A percentile compares a stretch with the other conserved stretches of the same genome.
Conservation (phyloP, 257 asterid genomes). For the Solanum pennellii region DNA sequence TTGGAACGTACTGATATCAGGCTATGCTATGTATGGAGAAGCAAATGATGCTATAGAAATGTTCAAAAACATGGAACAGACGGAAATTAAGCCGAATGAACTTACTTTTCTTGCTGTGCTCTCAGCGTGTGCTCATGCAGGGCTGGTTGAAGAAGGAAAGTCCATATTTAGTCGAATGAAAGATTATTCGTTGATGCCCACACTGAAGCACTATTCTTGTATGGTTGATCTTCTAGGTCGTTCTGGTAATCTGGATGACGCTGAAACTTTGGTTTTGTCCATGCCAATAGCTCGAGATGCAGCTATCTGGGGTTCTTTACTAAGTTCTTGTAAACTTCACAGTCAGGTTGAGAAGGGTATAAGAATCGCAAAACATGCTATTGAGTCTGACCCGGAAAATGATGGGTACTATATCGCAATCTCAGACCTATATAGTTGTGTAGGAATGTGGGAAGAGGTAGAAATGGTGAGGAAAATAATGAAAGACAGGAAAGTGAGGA, state of each 20-base stretch:
- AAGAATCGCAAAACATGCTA: conserved; percentile 63
- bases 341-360: conserved; percentile 46
- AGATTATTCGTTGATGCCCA: conserved; percentile 37
- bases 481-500: conserved; percentile 50
- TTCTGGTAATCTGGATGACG: conserved; percentile 49
- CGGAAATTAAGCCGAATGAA: conserved; percentile 31
- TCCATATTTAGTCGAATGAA: conserved; percentile 37
- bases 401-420: conserved; percentile 60
- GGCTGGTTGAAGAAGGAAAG: conserved; percentile 53
- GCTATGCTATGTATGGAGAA: conserved; percentile 67
- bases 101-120: conserved; percentile 64
- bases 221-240: conserved; percentile 74
- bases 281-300: conserved; percentile 69
- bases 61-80: conserved; percentile 49
- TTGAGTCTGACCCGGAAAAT: conserved; percentile 64
- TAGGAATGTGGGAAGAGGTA: conserved; percentile 71
- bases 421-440: conserved; percentile 55
- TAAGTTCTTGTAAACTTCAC: conserved; percentile 63
- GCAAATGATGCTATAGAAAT: conserved; percentile 41
- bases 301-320: conserved; percentile 65
- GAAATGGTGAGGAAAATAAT: conserved; percentile 41
- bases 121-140: conserved; percentile 76
- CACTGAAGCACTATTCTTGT: conserved; percentile 62
- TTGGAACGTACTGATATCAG: conserved; percentile 74
- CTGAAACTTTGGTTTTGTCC: conserved; percentile 47